Conservation (phyloP, 2,329 filamentous ascomycete species). For the Diaporthe sp. region DNA sequence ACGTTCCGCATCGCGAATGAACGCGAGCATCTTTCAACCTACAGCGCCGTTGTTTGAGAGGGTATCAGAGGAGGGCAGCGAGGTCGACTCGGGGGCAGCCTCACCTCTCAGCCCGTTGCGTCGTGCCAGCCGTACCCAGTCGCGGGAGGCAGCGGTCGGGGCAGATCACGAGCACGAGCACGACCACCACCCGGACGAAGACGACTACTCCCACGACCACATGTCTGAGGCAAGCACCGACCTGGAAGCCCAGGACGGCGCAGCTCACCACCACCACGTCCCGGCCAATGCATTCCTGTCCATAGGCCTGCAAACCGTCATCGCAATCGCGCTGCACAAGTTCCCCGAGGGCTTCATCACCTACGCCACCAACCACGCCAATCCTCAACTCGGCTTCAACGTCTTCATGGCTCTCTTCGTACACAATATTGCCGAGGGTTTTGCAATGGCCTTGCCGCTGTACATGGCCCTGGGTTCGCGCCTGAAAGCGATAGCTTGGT, state of each 20-base stretch:
- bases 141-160: slow-evolving; percentile 14
- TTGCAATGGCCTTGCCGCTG: slow-evolving; percentile 90
- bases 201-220: slow-evolving; percentile 43
- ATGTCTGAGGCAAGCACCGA: slow-evolving; percentile 52
- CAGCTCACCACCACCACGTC: slow-evolving; percentile 88
- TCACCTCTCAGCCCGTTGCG: slow-evolving; percentile 32
- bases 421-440: slow-evolving; percentile 98
- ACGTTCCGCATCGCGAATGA: slow-evolving; percentile 47
- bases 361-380: slow-evolving; percentile 97
- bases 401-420: slow-evolving; percentile 97
- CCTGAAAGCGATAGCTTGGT: slow-evolving; percentile 85
- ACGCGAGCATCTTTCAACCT: slow-evolving; percentile 46
- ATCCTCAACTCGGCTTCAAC: slow-evolving; percentile 86
- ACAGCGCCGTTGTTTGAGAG: slow-evolving; percentile 53
- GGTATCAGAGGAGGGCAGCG: slow-evolving; percentile 43
- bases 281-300: slow-evolving; percentile 93
- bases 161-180: slow-evolving; percentile 16
- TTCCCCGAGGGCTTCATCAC: slow-evolving; percentile 91
- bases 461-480: slow-evolving; percentile 91
- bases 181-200: slow-evolving; percentile 40
- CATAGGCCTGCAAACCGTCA: slow-evolving; percentile 94
- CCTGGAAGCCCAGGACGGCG: slow-evolving; percentile 55
- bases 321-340: slow-evolving; percentile 96
- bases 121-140: slow-evolving; percentile 15
- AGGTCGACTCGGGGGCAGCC: slow-evolving; percentile 31